Evolutionary conservation across 2,329 filamentous ascomycete genomes (phyloP), one percentile per base, ranked within the genome.

Genomic region (Leptodontidium sp.): DNA sequence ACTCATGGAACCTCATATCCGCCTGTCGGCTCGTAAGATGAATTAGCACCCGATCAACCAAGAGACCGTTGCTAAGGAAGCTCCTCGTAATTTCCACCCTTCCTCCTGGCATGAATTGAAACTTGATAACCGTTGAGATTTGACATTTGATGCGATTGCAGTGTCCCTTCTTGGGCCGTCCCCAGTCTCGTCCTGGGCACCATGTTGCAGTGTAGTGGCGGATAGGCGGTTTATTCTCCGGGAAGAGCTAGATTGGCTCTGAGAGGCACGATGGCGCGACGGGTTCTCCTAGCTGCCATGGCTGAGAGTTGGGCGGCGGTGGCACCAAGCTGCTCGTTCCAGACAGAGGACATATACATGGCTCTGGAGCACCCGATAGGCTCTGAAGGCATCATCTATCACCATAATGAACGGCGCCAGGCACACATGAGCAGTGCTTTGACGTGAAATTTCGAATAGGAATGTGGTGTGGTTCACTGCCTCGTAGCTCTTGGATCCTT

Each of bases 141-240:
- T 47, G 63, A 7, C 26, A 29, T 50, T 55, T 61, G 47, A 50
- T 45, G 55, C 32, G 29, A 29, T 50, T 49, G 64, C 43, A 61
- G 38, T 61, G 26, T 61, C 38, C 58, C 40, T 32, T 47, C 26
- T 47, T 29, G 38, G 24, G 59, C 43, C 35, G 24, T 35, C 43
- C 55, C 29, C 26, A 64, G 21, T 59, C 52, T 11, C 35, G 29
- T 50, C 35, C 57, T 65, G 50, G 58, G 58, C 61, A 59, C 52
- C 17, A 66, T 6, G 17, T 21, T 45, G 50, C 17, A 64, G 58
- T 21, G 61, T 35, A 38, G 68, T 64, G 61, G 65, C 55, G 68
- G 62, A 52, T 52, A 35, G 65, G 35, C 59, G 58, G 59, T 64
- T 53, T 61, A 71, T 72, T 69, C 64, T 69, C 69, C 62, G 66